A percentile compares a stretch with the other conserved stretches of the same genome.
Conservation (phyloP, 345 rosid species). For the Rhodamnia rubescens region DNA sequence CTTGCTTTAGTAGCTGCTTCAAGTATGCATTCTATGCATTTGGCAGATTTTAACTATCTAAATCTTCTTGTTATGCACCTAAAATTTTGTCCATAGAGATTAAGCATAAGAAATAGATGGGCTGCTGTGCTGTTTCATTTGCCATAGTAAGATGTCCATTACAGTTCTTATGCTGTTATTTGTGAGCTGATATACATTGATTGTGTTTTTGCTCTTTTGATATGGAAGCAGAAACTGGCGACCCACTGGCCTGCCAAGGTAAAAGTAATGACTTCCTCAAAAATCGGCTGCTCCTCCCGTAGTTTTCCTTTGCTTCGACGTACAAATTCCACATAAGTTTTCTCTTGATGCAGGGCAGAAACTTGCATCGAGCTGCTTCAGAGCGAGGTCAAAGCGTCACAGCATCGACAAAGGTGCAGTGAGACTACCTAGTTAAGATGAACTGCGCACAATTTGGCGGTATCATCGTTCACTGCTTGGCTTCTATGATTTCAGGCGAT, state of each 20-base stretch:
- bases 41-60: background rate
- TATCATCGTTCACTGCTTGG: background rate
- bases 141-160: background rate
- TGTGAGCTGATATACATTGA: background rate
- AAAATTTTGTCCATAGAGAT: background rate
- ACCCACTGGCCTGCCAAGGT: constrained; percentile 45
- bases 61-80: background rate
- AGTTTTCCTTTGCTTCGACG: background rate
- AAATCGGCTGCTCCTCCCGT: background rate
- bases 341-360: constrained; percentile 32
- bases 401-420: constrained; percentile 37
- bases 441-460: background rate
- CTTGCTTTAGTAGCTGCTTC: constrained; percentile 71
- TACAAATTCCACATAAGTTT: background rate
- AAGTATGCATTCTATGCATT: constrained; percentile 14
- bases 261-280: constrained; percentile 11
- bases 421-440: background rate
- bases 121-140: background rate
- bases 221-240: constrained; percentile 47
- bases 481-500: constrained; percentile 29
- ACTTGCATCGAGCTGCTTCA: constrained; percentile 56
- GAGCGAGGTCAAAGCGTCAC: constrained; percentile 30
- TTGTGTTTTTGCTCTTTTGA: background rate
- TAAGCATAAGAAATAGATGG: background rate
- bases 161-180: background rate